Percentiles rank a stretch among this genome's conserved stretches.
Conservation (phyloP, 208 protist genomes). For the Naegleria gruberi region DNA sequence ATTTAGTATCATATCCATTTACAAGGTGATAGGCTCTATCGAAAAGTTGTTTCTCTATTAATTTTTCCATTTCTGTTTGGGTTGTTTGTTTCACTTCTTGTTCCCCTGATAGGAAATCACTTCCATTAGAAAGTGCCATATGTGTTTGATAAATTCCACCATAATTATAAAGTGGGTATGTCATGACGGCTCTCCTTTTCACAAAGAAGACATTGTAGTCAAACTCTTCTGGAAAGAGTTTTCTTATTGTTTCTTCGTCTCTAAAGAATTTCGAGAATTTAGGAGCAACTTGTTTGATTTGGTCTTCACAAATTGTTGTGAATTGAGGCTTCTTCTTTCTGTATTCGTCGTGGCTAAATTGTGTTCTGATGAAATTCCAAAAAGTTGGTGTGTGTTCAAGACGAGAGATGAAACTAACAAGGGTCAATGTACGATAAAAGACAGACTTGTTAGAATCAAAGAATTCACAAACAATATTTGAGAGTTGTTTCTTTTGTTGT, state of each 20-base stretch:
- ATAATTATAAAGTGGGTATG: background rate
- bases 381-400: background rate
- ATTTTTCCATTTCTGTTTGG: background rate
- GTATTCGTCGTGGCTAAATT: background rate
- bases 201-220: background rate
- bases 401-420: background rate
- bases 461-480: background rate
- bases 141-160: background rate
- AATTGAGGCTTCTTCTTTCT: background rate
- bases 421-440: background rate
- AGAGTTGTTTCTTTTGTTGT: background rate
- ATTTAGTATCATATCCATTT: background rate
- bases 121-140: background rate
- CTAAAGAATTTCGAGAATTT: background rate
- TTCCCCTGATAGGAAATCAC: background rate
- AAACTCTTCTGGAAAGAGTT: background rate
- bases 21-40: background rate
- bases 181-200: background rate
- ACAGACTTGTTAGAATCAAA: background rate
- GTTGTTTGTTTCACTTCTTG: background rate
- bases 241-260: background rate
- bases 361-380: background rate
- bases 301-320: background rate
- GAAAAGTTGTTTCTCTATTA: background rate
- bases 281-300: background rate